phyloP scores from a whole-genome alignment of 805 yeast genomes.

The Zygoascus tannicola region DNA sequence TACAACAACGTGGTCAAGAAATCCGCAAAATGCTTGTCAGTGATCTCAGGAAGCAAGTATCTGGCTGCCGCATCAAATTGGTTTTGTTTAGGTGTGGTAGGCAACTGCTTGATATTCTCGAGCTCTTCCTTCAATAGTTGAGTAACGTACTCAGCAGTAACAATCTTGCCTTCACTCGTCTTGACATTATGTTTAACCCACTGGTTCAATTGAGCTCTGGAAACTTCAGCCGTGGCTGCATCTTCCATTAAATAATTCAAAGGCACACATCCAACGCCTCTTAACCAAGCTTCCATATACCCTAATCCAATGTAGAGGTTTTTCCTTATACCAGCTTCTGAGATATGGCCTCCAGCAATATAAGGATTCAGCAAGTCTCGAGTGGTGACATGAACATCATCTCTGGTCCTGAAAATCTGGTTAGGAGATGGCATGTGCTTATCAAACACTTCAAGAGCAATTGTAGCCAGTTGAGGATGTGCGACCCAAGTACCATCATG shows the following conservation, averaged over 20 bases:
- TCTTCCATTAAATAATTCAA: constrained; percentile 70
- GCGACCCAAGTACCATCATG: constrained; percentile 77
- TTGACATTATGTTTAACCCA: constrained; percentile 59
- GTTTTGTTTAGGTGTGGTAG: constrained; percentile 36
- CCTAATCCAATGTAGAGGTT: constrained; percentile 56
- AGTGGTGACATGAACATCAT: constrained; percentile 43
- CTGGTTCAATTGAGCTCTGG: constrained; percentile 62
- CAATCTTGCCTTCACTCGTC: constrained; percentile 45
- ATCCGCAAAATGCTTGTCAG: constrained; percentile 52
- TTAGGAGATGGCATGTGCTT: constrained; percentile 69
- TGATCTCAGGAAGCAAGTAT: constrained; percentile 54
- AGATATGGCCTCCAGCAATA: constrained; percentile 49
- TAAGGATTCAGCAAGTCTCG: constrained; percentile 53
- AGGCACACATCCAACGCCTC: constrained; percentile 65
- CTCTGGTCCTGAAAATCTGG: constrained; percentile 49
- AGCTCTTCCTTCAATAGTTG: constrained; percentile 48
- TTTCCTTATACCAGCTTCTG: constrained; percentile 58
- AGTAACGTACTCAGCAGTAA: constrained; percentile 43
- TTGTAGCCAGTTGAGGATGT: constrained; percentile 60
- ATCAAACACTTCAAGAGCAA: constrained; percentile 60
- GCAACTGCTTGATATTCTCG: constrained; percentile 36
- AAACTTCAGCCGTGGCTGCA: constrained; percentile 74
- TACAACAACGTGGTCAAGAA: constrained; percentile 59
- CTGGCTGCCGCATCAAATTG: constrained; percentile 49
- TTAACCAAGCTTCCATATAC: constrained; percentile 66